These are phyloP conservation scores for Leptographium flavum DNA, from an alignment of 2,329 filamentous ascomycete genomes.

Conservation along the genomic window DNA sequence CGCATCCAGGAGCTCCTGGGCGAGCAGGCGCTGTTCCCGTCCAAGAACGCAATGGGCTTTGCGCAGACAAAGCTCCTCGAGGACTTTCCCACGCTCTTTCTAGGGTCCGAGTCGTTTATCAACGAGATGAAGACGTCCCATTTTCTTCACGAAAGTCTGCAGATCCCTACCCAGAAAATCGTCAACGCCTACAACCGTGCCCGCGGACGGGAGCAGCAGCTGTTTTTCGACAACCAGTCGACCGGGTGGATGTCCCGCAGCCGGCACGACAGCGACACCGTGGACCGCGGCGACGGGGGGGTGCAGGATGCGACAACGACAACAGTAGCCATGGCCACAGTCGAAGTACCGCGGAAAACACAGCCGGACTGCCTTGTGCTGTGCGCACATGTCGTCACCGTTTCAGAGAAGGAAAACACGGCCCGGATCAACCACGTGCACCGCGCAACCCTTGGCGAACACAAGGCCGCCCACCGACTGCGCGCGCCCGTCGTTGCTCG, in stretches of 20 bases:
- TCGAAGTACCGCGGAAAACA: background rate
- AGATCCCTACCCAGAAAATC: background rate
- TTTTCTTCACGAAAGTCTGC: background rate
- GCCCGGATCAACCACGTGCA: background rate
- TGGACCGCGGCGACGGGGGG: background rate
- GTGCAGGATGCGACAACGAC: background rate
- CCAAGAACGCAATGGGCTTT: background rate
- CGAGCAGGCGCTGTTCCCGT: background rate
- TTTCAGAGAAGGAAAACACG: background rate
- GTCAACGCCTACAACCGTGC: background rate
- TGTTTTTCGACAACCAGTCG: background rate
- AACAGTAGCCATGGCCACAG: background rate
- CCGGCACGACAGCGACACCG: background rate
- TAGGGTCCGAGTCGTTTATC: background rate
- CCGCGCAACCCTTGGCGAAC: background rate
- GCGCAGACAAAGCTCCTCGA: background rate
- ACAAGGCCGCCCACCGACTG: background rate
- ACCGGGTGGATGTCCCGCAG: background rate
- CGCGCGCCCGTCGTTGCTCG: background rate
- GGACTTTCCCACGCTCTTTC: background rate
- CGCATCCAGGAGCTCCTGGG: background rate
- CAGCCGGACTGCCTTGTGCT: background rate
- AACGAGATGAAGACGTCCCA: slow-evolving; percentile 1
- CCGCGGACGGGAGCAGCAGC: background rate
- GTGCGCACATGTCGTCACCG: background rate